phyloP scores from a whole-genome alignment of 202 grass and related monocot genomes.

The Schoenoplectus tabernaemontani region DNA sequence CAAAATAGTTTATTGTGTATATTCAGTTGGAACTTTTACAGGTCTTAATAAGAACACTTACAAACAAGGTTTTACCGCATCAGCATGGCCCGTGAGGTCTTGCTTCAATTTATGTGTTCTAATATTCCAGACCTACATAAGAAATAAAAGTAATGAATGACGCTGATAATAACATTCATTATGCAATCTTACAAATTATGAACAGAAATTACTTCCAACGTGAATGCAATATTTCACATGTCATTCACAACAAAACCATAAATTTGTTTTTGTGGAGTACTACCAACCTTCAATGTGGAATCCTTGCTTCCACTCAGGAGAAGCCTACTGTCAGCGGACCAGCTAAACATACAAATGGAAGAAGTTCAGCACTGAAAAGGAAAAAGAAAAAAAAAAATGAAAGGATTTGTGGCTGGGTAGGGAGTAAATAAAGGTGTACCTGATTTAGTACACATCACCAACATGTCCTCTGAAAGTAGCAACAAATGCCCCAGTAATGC shows the following conservation, averaged over 20 bases:
- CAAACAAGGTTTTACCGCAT: constrained; percentile 49
- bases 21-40: not conserved
- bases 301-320: constrained; percentile 98
- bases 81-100: constrained; percentile 80
- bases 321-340: constrained; percentile 95
- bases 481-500: constrained; percentile 80
- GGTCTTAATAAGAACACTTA: not conserved
- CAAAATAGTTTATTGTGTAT: not conserved
- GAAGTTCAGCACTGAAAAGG: constrained; percentile 8
- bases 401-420: no score
- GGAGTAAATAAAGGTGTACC: constrained; percentile 22
- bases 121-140: constrained; percentile 85
- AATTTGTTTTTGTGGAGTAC: not conserved
- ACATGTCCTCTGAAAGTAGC: constrained; percentile 91
- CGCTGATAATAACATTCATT: not conserved
- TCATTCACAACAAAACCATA: constrained; percentile 18
- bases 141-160: constrained; percentile 19
- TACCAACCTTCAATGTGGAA: constrained; percentile 79
- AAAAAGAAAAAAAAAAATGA: not conserved
- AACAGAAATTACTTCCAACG: not conserved
- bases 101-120: constrained; percentile 86
- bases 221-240: not conserved
- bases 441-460: constrained; percentile 89
- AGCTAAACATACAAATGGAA: constrained; percentile 41
- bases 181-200: not conserved